Evolutionary conservation across 2,329 filamentous ascomycete genomes (phyloP).

Genomic region (Diaporthe vaccinii): DNA sequence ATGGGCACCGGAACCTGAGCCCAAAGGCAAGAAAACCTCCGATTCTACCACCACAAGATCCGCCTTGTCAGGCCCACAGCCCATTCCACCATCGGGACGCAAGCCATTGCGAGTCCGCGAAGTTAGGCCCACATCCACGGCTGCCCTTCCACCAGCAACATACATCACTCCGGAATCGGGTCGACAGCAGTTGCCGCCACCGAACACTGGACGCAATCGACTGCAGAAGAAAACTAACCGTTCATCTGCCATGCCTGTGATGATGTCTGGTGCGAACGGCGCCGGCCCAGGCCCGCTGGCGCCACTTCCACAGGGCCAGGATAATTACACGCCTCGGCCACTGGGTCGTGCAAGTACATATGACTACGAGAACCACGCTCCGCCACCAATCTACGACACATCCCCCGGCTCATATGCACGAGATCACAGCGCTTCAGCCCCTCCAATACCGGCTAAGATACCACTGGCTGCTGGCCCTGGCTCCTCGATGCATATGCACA

Average conservation of each 20-base stretch:
- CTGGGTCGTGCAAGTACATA: constrained; percentile 64
- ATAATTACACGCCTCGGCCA: constrained; percentile 60
- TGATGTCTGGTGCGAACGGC: constrained; percentile 50
- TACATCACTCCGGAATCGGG: constrained; percentile 46
- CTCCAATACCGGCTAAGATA: constrained; percentile 79
- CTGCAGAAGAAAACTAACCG: constrained; percentile 74
- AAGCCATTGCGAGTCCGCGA: constrained; percentile 64
- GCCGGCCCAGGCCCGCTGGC: constrained; percentile 63
- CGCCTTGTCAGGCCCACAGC: constrained; percentile 66
- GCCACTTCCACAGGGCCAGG: constrained; percentile 65
- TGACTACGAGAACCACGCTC: constrained; percentile 68
- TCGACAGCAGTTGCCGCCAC: constrained; percentile 50
- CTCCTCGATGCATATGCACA: constrained; percentile 46
- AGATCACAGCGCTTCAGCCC: constrained; percentile 56
- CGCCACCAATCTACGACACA: constrained; percentile 49
- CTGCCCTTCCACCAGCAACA: constrained; percentile 48
- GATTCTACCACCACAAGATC: constrained; percentile 55
- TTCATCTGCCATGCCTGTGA: constrained; percentile 56
- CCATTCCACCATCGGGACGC: constrained; percentile 64
- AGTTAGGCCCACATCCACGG: constrained; percentile 64
- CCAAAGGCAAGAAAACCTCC: constrained; percentile 61
- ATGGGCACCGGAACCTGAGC: constrained; percentile 83
- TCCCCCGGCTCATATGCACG: constrained; percentile 48
- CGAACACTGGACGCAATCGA: constrained; percentile 64
- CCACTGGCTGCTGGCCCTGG: constrained; percentile 67